Evolutionary conservation across 129 eudicot genomes (phyloP), one percentile per base, ranked within the genome.

Genomic region (Saussurea involucrata): DNA sequence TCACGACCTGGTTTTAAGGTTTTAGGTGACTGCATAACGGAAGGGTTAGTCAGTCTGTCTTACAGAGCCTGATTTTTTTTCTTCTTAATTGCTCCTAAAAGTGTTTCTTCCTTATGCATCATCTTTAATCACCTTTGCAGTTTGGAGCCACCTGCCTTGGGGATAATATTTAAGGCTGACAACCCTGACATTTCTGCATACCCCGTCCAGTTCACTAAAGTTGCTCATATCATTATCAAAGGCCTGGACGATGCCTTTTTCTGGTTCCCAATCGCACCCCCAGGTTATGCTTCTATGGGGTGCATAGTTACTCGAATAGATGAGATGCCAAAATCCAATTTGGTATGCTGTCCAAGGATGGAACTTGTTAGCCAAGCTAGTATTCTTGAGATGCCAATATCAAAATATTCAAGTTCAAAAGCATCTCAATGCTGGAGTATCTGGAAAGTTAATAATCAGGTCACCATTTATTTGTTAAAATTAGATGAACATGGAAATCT

Each of bases 371-470:
- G 73, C 81, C 94, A 89, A 80, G 91, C 97, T 69, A 88, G 85
- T 78, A 84, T 95, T 55, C 86, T 77, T 78, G 99, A 95, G 84
- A 85, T 72, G 76, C 99, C 99, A 37, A 80, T 95, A 17, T 86
- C 96, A 36, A 84, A 86, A 80, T 88, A 83, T 73, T 86, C 85
- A 12, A 88, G 85, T 78, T 87, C 92, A 25, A 90, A 78, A 73
- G 83, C 86, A 73, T 88, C 96, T 73, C 91, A 92, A 46, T 89
- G 96, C 83, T 95, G 97, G 97, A 95, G 99, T 68, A 83, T 95
- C 82, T 95, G 99, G 99, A 95, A 90, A 87, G 95, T 95, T 76
- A 95, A 95, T 67, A 92, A 95, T 90, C 99, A 95, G 97, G 99
- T 95, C 46, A 74, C 66, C n/a, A 37, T 8, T 80, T 73, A 46